Conservation (phyloP, 2,329 filamentous ascomycete genomes). For the Monilinia polystroma region DNA sequence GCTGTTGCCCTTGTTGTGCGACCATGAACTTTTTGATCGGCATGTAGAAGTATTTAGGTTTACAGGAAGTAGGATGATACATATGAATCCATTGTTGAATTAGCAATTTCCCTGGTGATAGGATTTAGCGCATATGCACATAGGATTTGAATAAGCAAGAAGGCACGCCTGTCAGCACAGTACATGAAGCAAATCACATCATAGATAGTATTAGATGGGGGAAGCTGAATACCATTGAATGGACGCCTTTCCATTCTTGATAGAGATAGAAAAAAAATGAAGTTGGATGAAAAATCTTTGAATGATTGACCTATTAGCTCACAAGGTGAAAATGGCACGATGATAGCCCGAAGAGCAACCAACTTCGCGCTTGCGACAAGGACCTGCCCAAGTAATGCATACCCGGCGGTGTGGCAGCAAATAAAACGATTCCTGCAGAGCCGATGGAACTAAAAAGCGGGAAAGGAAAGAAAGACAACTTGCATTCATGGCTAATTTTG, state of each 20-base stretch:
- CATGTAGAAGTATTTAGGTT: conserved; percentile 5
- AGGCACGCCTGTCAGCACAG: not conserved
- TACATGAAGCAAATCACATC: not conserved
- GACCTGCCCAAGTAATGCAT: not conserved
- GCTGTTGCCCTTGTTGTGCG: not conserved
- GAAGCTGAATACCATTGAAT: conserved; percentile 1
- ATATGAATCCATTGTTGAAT: not conserved
- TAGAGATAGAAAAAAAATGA: not conserved
- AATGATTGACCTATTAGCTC: not conserved
- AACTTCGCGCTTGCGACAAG: not conserved
- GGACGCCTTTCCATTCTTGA: not conserved
- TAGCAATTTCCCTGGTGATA: not conserved
- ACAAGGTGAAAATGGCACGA: not conserved
- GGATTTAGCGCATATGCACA: not conserved
- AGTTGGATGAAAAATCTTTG: not conserved
- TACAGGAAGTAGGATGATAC: not conserved
- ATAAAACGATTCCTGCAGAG: conserved; percentile 8
- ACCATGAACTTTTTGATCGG: not conserved
- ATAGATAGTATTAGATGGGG: not conserved
- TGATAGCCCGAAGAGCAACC: not conserved
- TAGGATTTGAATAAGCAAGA: not conserved
- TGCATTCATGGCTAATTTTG: not conserved
- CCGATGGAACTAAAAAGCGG: not conserved
- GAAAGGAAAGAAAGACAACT: conserved; percentile 3
- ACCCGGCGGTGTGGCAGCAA: conserved; percentile 13